Percentiles rank a stretch among this genome's conserved stretches.
phyloP scores from a whole-genome alignment of 2,329 filamentous ascomycete genomes.

The Colletotrichum salicis region DNA sequence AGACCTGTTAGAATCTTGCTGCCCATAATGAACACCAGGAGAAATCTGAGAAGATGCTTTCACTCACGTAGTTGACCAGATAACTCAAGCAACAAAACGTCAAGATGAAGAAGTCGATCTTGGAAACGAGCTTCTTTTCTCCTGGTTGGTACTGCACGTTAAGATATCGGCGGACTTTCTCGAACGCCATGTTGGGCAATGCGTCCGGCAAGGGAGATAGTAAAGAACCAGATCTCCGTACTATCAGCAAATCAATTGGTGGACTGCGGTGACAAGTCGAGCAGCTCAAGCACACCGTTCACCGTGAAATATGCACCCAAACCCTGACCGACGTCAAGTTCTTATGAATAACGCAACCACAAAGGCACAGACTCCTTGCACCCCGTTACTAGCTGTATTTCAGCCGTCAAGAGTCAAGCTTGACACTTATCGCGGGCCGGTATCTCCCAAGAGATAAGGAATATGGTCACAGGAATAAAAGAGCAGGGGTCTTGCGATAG shows the following conservation, averaged over 20 bases:
- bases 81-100: conserved; percentile 71
- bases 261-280: background rate
- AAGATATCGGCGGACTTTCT: conserved; percentile 46
- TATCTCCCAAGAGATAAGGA: conserved; percentile 26
- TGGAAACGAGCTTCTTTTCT: conserved; percentile 60
- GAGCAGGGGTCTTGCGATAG: background rate
- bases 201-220: background rate
- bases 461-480: conserved; percentile 10
- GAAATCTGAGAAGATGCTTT: too few species aligned
- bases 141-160: conserved; percentile 47
- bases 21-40: too few species aligned
- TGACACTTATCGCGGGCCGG: conserved; percentile 3
- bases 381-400: background rate
- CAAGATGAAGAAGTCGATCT: conserved; percentile 73
- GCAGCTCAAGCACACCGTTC: background rate
- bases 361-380: too few species aligned
- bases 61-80: conserved; percentile 62
- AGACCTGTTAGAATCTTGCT: background rate
- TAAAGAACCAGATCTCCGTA: background rate
- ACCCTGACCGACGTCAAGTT: background rate
- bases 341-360: background rate
- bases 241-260: background rate
- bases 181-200: conserved; percentile 15
- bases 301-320: background rate
- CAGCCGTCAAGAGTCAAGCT: background rate